Evolutionary conservation across 768 basidiomycete species (phyloP), one percentile per base, ranked within the genome.

Genomic region (Suillus tomentosus): DNA sequence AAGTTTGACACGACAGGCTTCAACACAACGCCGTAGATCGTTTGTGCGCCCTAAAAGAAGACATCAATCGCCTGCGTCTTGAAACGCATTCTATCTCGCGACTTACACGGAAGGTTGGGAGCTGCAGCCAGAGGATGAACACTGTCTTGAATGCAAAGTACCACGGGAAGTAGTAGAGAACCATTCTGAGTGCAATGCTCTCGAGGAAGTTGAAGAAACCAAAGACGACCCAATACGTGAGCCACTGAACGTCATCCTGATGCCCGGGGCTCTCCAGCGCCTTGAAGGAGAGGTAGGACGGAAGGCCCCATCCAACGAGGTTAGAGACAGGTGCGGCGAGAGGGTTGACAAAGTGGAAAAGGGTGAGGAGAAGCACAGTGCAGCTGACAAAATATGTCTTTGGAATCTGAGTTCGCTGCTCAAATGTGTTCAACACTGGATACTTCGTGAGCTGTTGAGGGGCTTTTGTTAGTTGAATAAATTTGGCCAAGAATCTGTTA

Each of bases 151-250:
- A 85, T 53, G 91, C 88, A 74, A 89, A 97, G 77, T 96, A 98
- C 91, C 94, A 95, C 51, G 95, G 93, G 70, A 95, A 73, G 73
- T 95, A 99, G 82, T 96, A 94, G 68, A 98, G 88, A 65, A 97
- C 85, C 65, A 91, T 65, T 60, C 91, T 86, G 67, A 93, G 82
- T 60, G 92, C 93, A 70, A 96, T 84, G 72, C 86, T 89, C 80
- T 98, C 96, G 65, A 92, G 71, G 79, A 97, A 93, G 82, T 91
- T 96, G 85, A 97, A 89, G 78, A 89, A 91, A 62, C 94, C 95
- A 70, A 97, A 96, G 61, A 96, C 85, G 73, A 93, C 84, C 96
- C 96, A 99, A 83, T 99, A 99, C 3, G 96, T 96, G 73, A 98
- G 84, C 95, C 95, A 98, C 79, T 97, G 95, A 71, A 91, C 82